Base-by-base conservation (phyloP, 306 rosid genomes). In the Vigna radiata region DNA sequence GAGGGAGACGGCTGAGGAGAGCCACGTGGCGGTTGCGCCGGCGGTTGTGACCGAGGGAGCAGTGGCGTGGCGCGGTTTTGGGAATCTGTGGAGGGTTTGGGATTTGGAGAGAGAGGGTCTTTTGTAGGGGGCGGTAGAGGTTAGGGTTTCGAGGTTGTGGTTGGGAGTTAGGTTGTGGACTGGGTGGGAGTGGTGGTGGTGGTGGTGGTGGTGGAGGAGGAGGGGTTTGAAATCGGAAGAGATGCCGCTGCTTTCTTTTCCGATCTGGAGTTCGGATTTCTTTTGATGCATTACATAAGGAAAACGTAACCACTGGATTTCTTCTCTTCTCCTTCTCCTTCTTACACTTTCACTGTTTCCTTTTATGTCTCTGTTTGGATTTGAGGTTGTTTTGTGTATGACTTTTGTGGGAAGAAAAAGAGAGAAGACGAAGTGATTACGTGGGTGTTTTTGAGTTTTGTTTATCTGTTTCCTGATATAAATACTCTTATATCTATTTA, bases 201-300 rank as follows among this genome's bases (percentile, higher is more conserved):
- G 21, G 0, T 19, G 21, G 21, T 19, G 21, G 4, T 43, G 4
- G 15, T 44, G 48, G 48, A 11, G 15, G 15, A 11, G 48, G 15
- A 44, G 48, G 4, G 58, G 77, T 12, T 63, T 76, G 64, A 73
- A 86, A 75, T 79, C 83, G 85, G 85, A 86, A 79, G 84, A 86
- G 65, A 81, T 17, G 53, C 77, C 85, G 3, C 6, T 39, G 83
- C 85, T 81, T 84, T 84, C 85, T 81, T 59, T 77, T 77, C 85
- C 85, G 85, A 80, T 80, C 85, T 84, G 85, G 39, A 76, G 52
- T 80, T 84, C 73, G 0, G 87, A 76, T 80, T 80, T 80, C 63
- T 76, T 80, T 2, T 84, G 87, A 84, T 80, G 87, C 87, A 84
- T 84, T 84, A 79, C 79, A 73, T 62, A 61, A 21, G 41, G 31